phyloP scores from a whole-genome alignment of 2,329 filamentous ascomycete species.

The Phyllosticta citriasiana region DNA sequence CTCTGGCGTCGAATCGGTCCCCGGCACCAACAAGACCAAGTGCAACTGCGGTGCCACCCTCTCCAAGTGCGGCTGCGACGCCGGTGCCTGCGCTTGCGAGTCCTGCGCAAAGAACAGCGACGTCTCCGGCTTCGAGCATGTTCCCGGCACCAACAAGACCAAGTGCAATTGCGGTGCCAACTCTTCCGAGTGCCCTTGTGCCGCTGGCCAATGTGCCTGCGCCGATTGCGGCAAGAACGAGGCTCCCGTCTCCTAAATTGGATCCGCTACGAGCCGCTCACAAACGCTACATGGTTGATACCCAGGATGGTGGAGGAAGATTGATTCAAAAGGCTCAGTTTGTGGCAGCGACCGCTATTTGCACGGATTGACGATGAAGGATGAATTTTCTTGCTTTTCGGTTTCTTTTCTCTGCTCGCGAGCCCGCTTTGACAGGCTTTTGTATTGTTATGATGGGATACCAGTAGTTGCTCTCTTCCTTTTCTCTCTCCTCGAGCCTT shows the following conservation, averaged over 20 bases:
- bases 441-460: background rate
- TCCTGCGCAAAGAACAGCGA: conserved; percentile 38
- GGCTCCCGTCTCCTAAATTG: background rate
- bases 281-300: background rate
- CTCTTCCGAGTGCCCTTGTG: conserved; percentile 35
- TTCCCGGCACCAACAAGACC: conserved; percentile 32
- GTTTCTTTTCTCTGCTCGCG: background rate
- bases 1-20: conserved; percentile 14
- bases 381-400: background rate
- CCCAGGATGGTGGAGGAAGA: background rate
- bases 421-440: background rate
- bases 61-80: conserved; percentile 35
- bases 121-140: conserved; percentile 21
- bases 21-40: conserved; percentile 33
- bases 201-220: conserved; percentile 38
- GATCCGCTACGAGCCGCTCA: background rate
- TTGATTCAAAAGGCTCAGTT: background rate
- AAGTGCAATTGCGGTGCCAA: conserved; percentile 39
- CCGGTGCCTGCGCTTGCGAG: conserved; percentile 38
- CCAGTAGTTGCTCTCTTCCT: background rate
- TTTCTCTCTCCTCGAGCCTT: background rate
- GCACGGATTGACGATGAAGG: background rate
- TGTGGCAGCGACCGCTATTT: too few species aligned
- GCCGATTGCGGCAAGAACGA: conserved; percentile 36
- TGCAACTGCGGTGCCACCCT: conserved; percentile 39